Conservation (phyloP, 1,284 basidiomycete genomes). For the Crucibulum parvulum region DNA sequence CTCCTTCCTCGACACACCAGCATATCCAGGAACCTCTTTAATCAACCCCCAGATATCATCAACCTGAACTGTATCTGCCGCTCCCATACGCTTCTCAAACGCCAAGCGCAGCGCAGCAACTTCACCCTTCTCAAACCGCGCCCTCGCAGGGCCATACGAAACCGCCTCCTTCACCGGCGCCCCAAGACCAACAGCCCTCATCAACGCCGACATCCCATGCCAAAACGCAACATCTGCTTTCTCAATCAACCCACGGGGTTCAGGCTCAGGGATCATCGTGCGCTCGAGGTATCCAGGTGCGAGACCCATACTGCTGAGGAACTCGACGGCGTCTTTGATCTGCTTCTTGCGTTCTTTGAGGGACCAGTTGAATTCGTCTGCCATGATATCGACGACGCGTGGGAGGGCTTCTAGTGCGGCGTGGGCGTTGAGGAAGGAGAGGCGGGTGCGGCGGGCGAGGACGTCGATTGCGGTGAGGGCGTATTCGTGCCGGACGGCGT, state of each 20-base stretch:
- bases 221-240: constrained; percentile 37
- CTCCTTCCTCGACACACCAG: constrained; percentile 59
- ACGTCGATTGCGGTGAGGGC: constrained; percentile 92
- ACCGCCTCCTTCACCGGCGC: constrained; percentile 6
- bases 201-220: constrained; percentile 19
- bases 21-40: constrained; percentile 58
- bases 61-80: constrained; percentile 40
- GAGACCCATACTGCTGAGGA: constrained; percentile 83
- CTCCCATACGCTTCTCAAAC: constrained; percentile 53
- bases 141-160: constrained; percentile 28
- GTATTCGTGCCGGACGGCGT: constrained; percentile 92
- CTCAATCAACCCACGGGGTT: constrained; percentile 42
- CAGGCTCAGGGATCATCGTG: constrained; percentile 27
- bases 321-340: constrained; percentile 66
- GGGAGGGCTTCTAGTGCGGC: constrained; percentile 89
- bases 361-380: constrained; percentile 85
- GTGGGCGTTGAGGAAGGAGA: constrained; percentile 93
- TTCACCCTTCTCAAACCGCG: constrained; percentile 72
- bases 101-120: constrained; percentile 63
- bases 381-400: constrained; percentile 91
- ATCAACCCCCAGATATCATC: constrained; percentile 50
- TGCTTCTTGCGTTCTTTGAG: constrained; percentile 53
- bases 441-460: constrained; percentile 88
- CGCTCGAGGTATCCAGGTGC: constrained; percentile 40
- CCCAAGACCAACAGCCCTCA: constrained; percentile 6